Conservation (phyloP, 495 filamentous ascomycete genomes). For the Pseudotulostoma volvatum region DNA sequence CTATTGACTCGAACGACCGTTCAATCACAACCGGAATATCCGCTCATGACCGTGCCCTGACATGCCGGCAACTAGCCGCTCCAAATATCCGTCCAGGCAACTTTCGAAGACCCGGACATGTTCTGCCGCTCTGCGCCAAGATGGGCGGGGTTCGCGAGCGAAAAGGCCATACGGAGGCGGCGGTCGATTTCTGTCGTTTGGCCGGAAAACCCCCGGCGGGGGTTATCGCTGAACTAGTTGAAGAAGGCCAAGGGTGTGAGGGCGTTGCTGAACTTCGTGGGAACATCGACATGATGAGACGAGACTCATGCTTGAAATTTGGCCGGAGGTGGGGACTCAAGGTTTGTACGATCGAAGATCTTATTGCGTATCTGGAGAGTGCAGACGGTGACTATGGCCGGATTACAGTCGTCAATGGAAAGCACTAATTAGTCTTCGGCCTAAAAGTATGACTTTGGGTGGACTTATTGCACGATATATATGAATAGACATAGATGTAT, state of each 20-base stretch:
- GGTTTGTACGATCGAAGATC: slow-evolving; percentile 87
- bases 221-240: slow-evolving; percentile 77
- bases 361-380: slow-evolving; percentile 63
- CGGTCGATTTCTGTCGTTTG: slow-evolving; percentile 69
- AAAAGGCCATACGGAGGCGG: slow-evolving; percentile 83
- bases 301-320: slow-evolving; percentile 80
- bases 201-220: slow-evolving; percentile 57
- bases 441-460: too few species aligned
- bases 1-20: slow-evolving; percentile 58
- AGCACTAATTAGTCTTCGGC: slow-evolving; percentile 22
- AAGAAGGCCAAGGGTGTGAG: slow-evolving; percentile 53
- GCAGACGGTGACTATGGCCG: slow-evolving; percentile 12
- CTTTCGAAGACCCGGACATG: slow-evolving; percentile 78
- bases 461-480: slow-evolving; percentile 2
- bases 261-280: slow-evolving; percentile 37
- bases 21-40: slow-evolving; percentile 78
- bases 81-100: slow-evolving; percentile 34
- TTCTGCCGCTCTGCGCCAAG: slow-evolving; percentile 69
- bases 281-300: slow-evolving; percentile 75
- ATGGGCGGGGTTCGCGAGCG: slow-evolving; percentile 67
- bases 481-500: neutral
- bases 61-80: slow-evolving; percentile 64
- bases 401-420: slow-evolving; percentile 19
- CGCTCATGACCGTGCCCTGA: slow-evolving; percentile 72
- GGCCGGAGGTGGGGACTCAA: slow-evolving; percentile 76